Conservation (phyloP, 1,284 basidiomycete genomes). For the Pholiota adiposa region DNA sequence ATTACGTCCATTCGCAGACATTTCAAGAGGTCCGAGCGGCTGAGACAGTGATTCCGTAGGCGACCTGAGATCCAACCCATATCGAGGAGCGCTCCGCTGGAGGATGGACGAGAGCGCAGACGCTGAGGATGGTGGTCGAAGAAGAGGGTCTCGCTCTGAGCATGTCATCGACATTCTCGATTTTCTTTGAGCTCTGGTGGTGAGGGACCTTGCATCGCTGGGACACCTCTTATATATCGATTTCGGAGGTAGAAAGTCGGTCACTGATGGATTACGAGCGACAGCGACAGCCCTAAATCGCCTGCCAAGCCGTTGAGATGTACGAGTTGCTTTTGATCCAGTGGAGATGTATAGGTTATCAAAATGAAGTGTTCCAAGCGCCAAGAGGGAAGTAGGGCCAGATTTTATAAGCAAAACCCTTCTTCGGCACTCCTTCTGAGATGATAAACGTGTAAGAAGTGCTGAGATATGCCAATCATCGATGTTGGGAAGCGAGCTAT, state of each 20-base stretch:
- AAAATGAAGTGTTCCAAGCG: slow-evolving; percentile 8
- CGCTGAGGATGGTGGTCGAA: slow-evolving; percentile 1
- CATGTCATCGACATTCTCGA: background rate
- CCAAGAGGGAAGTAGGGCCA: slow-evolving; percentile 1
- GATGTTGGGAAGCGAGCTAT: too few relatives aligned
- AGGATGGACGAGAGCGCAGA: slow-evolving; percentile 6
- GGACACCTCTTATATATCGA: slow-evolving; percentile 5
- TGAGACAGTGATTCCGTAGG: slow-evolving; percentile 19
- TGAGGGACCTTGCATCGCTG: background rate
- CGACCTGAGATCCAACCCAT: slow-evolving; percentile 22
- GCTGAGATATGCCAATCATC: too few relatives aligned
- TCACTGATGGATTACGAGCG: background rate
- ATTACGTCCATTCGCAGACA: slow-evolving; percentile 57
- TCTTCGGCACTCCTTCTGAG: background rate
- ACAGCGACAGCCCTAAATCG: background rate
- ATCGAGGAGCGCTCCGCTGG: slow-evolving; percentile 11
- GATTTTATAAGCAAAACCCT: background rate
- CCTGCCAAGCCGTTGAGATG: slow-evolving; percentile 8
- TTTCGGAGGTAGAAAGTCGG: background rate
- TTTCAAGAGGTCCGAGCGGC: slow-evolving; percentile 60
- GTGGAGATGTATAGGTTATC: background rate
- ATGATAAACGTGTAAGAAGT: too few relatives aligned
- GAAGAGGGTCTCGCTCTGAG: slow-evolving; percentile 22
- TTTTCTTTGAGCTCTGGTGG: background rate
- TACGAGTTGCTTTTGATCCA: background rate